These are phyloP conservation scores for Zymoseptoria brevis DNA, from an alignment of 2,329 filamentous ascomycete species.

Conservation along the genomic window DNA sequence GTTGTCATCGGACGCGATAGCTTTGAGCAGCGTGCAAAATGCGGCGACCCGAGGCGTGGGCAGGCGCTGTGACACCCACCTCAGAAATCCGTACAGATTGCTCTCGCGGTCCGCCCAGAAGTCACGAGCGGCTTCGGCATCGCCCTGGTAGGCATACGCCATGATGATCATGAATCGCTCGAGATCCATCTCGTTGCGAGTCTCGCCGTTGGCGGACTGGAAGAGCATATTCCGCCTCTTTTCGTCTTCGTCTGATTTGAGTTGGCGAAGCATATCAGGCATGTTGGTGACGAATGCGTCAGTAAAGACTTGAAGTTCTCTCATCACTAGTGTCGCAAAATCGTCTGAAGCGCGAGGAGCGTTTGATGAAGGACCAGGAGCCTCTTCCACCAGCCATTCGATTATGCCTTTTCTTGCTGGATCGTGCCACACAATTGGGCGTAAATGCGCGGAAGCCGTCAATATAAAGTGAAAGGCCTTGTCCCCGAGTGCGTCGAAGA, in stretches of 20 bases:
- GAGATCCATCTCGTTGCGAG: constrained; percentile 48
- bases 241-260: constrained; percentile 84
- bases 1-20: constrained; percentile 72
- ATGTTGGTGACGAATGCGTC: constrained; percentile 93
- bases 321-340: constrained; percentile 67
- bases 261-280: constrained; percentile 78
- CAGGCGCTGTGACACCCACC: constrained; percentile 92
- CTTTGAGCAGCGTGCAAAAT: constrained; percentile 92
- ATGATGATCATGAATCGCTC: constrained; percentile 90
- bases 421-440: constrained; percentile 76
- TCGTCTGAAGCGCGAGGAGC: constrained; percentile 58
- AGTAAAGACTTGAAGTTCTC: constrained; percentile 76
- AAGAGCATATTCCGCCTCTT: constrained; percentile 52
- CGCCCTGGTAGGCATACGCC: constrained; percentile 80
- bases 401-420: constrained; percentile 76
- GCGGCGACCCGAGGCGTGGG: constrained; percentile 93
- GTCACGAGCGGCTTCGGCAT: constrained; percentile 72
- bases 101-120: constrained; percentile 93
- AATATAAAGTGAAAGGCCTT: constrained; percentile 90
- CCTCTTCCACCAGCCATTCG: constrained; percentile 73
- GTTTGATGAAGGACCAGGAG: constrained; percentile 60
- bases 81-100: constrained; percentile 87
- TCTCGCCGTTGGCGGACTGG: constrained; percentile 21
- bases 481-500: constrained; percentile 66
- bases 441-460: constrained; percentile 73